A percentile compares a stretch with the other conserved stretches of the same genome.
Evolutionary conservation across 169 alveolate species (phyloP).

Genomic region (Perkinsus olseni): DNA sequence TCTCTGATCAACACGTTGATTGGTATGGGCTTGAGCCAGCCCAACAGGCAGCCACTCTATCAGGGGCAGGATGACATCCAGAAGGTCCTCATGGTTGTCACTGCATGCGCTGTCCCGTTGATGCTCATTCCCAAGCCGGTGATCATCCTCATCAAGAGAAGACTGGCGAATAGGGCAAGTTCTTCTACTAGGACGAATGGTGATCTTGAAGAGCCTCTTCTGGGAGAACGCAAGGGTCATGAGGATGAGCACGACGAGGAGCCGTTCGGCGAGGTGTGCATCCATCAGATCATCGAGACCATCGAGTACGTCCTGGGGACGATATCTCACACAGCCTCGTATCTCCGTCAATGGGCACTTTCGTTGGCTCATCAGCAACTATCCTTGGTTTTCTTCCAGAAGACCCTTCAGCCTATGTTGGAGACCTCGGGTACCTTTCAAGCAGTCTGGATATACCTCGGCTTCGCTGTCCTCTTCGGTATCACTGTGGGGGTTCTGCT

Average conservation of each 20-base stretch:
- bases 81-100: conserved; percentile 53
- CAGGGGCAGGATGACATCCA: conserved; percentile 62
- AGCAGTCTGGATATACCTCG: conserved; percentile 45
- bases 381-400: conserved; percentile 74
- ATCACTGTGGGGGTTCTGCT: conserved; percentile 91
- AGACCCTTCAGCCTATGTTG: conserved; percentile 43
- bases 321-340: conserved; percentile 98
- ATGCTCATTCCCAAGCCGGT: conserved; percentile 92
- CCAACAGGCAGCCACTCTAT: conserved; percentile 50
- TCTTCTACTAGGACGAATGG: conserved; percentile 19
- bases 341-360: conserved; percentile 97
- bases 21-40: conserved; percentile 71
- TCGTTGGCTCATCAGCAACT: conserved; percentile 98
- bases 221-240: conserved; percentile 34
- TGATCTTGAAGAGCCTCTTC: conserved; percentile 48
- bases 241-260: conserved; percentile 30
- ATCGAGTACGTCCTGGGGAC: conserved; percentile 96
- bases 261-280: conserved; percentile 37
- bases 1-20: conserved; percentile 83
- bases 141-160: conserved; percentile 36
- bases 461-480: conserved; percentile 72
- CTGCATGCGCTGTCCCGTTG: conserved; percentile 79
- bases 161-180: conserved; percentile 9
- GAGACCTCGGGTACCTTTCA: conserved; percentile 22
- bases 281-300: conserved; percentile 84